Conservation (phyloP, 768 basidiomycete species). For the Mrakia blollopis region DNA sequence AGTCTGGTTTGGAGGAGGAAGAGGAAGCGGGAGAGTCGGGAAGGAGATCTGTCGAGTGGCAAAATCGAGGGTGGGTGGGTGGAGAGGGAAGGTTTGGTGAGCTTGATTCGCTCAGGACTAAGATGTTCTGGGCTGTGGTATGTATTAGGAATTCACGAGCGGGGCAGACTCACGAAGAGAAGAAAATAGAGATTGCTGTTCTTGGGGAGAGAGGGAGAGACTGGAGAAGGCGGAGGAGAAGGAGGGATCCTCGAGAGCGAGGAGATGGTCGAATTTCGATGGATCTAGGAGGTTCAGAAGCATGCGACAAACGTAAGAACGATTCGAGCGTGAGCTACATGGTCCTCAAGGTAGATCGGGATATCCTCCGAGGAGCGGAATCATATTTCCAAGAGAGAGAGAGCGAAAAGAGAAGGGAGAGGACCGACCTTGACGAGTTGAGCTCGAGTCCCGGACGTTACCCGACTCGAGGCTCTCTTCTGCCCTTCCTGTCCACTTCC, state of each 20-base stretch:
- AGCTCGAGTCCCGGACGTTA: background rate
- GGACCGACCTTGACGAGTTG: background rate
- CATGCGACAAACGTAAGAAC: background rate
- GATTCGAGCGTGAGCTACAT: background rate
- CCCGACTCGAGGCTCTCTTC: background rate
- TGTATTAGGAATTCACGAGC: no score
- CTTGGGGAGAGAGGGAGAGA: background rate
- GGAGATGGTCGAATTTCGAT: background rate
- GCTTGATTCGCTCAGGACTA: background rate
- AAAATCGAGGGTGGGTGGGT: background rate
- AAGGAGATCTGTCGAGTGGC: background rate
- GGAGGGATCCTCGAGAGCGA: background rate
- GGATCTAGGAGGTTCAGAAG: background rate
- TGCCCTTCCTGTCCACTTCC: conserved; percentile 9
- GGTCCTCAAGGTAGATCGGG: no score
- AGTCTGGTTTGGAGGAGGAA: background rate
- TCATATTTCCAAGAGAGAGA: no score
- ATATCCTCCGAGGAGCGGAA: no score
- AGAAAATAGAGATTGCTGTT: background rate
- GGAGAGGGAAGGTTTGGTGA: background rate
- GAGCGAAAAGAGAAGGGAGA: no score
- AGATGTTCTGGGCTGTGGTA: background rate
- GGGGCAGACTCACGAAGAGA: conserved; percentile 3
- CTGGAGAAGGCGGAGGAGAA: background rate
- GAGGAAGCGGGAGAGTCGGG: background rate